Conservation (phyloP, 768 basidiomycete species). For the Fomitopsis serialis region DNA sequence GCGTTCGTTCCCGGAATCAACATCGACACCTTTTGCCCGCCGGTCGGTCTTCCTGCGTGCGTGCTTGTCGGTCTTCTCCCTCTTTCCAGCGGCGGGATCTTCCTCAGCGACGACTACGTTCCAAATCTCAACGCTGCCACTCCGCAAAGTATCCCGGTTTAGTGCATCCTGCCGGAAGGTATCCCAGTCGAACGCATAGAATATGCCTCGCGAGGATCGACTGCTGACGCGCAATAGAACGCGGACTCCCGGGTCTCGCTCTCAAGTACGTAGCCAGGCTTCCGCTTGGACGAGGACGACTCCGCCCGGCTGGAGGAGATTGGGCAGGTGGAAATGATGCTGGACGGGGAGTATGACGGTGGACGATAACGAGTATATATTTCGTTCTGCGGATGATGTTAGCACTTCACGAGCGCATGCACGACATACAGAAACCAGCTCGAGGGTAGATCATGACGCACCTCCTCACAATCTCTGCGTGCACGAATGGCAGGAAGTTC, state of each 20-base stretch:
- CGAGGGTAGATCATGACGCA: constrained; percentile 24
- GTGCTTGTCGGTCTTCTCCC: too few species aligned
- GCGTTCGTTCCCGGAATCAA: too few species aligned
- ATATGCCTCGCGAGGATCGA: constrained; percentile 56
- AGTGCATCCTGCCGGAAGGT: constrained; percentile 39
- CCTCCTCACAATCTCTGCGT: constrained; percentile 55
- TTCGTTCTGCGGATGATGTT: constrained; percentile 49
- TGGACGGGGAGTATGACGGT: constrained; percentile 45
- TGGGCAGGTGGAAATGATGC: constrained; percentile 32
- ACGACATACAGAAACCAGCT: background rate
- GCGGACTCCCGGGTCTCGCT: background rate
- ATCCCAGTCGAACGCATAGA: constrained; percentile 59
- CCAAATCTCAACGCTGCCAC: constrained; percentile 9
- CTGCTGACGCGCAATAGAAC: constrained; percentile 56
- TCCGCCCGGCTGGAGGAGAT: background rate
- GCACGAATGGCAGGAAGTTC: constrained; percentile 59
- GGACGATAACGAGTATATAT: constrained; percentile 56
- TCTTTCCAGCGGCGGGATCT: too few species aligned
- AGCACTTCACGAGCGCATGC: background rate
- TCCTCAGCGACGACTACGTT: constrained; percentile 9
- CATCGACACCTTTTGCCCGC: too few species aligned
- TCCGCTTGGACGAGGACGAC: background rate
- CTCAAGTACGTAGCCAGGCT: background rate
- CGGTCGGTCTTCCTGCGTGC: too few species aligned
- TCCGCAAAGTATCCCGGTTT: constrained; percentile 2